Percentiles rank a stretch among this genome's conserved stretches.
Conservation (phyloP, 2,329 filamentous ascomycete species). For the Thermoascus crustaceus region DNA sequence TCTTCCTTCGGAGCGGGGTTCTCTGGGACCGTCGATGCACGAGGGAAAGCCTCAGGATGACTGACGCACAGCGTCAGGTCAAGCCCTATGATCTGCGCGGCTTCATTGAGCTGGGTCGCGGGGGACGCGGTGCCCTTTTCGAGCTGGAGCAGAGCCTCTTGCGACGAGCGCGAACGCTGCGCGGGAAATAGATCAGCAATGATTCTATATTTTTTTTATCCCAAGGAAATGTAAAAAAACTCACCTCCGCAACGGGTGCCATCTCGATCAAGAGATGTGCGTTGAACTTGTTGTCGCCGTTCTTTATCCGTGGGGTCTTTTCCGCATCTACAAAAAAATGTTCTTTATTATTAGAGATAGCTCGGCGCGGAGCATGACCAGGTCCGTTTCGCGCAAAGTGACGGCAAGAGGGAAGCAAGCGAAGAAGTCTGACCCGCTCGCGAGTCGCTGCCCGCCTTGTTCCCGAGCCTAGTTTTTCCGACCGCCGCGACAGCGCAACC, state of each 20-base stretch:
- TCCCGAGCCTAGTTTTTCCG: constrained; percentile 28
- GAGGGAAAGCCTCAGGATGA: constrained; percentile 22
- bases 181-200: constrained; percentile 7
- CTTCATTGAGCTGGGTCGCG: constrained; percentile 33
- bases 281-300: constrained; percentile 3
- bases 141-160: constrained; percentile 37
- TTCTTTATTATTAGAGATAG: neutral
- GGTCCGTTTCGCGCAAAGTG: constrained; percentile 16
- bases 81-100: constrained; percentile 35
- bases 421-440: constrained; percentile 7
- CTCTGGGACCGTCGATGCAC: constrained; percentile 13
- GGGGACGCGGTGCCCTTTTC: constrained; percentile 36
- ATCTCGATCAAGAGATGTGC: constrained; percentile 21
- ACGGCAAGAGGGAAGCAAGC: constrained; percentile 12
- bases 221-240: constrained; percentile 10
- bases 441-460: no score
- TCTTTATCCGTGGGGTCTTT: neutral
- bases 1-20: constrained; percentile 46
- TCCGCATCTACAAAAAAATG: constrained; percentile 2
- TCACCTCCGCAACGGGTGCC: constrained; percentile 30
- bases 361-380: neutral
- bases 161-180: constrained; percentile 32
- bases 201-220: constrained; percentile 2
- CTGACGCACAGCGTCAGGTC: constrained; percentile 27
- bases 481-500: constrained; percentile 18